Conservation (phyloP, 2,329 filamentous ascomycete species). For the Alternaria rosae region DNA sequence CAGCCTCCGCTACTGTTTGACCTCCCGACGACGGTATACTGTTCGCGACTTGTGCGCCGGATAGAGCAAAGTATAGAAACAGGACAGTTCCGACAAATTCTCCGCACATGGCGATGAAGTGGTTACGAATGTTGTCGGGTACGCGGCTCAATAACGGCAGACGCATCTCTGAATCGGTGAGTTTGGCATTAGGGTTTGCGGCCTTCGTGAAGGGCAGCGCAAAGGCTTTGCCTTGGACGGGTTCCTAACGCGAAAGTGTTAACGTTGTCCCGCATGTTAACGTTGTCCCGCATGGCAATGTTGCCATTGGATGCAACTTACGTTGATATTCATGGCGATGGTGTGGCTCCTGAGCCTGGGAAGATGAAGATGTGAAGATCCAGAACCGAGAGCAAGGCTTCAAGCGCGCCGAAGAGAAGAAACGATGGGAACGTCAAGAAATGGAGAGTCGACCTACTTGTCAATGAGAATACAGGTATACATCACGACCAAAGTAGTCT, state of each 20-base stretch:
- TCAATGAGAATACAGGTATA: background rate
- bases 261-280: background rate
- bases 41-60: slow-evolving; percentile 52
- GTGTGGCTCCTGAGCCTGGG: background rate
- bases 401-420: background rate
- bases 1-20: slow-evolving; percentile 28
- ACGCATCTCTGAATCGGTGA: slow-evolving; percentile 20
- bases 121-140: slow-evolving; percentile 20
- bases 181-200: slow-evolving; percentile 14
- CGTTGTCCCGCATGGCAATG: background rate
- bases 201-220: slow-evolving; percentile 24
- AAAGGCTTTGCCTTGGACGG: slow-evolving; percentile 21
- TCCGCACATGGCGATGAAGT: slow-evolving; percentile 35
- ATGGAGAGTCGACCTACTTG: accelerated
- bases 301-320: background rate
- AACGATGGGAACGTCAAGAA: background rate
- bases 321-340: background rate
- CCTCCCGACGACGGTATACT: slow-evolving; percentile 31
- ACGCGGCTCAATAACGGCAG: slow-evolving; percentile 16
- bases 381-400: background rate
- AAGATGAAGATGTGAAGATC: background rate
- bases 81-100: slow-evolving; percentile 52
- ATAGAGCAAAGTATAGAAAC: slow-evolving; percentile 52
- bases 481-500: background rate
- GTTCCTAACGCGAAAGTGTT: slow-evolving; percentile 5